Conservation (phyloP, 2,329 filamentous ascomycete species). For the Septoria linicola region DNA sequence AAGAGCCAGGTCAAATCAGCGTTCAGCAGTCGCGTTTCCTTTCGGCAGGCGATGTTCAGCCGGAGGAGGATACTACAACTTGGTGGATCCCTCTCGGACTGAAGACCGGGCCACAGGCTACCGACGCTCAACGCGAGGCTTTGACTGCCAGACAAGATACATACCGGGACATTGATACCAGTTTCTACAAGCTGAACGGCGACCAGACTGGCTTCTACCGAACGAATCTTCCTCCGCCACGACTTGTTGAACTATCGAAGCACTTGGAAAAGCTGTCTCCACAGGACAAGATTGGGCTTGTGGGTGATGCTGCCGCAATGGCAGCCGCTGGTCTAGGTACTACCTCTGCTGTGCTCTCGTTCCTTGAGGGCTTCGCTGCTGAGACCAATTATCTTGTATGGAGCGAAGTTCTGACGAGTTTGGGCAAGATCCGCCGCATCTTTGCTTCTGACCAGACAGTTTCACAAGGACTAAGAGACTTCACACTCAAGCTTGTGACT, state of each 20-base stretch:
- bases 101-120: slow-evolving; percentile 68
- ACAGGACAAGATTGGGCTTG: slow-evolving; percentile 88
- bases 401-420: slow-evolving; percentile 76
- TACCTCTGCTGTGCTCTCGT: slow-evolving; percentile 76
- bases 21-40: slow-evolving; percentile 87
- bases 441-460: slow-evolving; percentile 75
- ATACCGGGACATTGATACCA: slow-evolving; percentile 69
- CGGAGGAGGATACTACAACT: slow-evolving; percentile 83
- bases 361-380: slow-evolving; percentile 77
- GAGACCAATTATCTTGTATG: slow-evolving; percentile 88
- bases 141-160: slow-evolving; percentile 75
- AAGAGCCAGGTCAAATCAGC: slow-evolving; percentile 77
- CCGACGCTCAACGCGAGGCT: slow-evolving; percentile 63
- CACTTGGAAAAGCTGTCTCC: slow-evolving; percentile 73
- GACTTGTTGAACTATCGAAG: slow-evolving; percentile 75
- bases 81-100: slow-evolving; percentile 96
- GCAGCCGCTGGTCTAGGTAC: slow-evolving; percentile 83
- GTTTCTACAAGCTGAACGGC: slow-evolving; percentile 92
- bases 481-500: slow-evolving; percentile 73
- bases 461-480: slow-evolving; percentile 71
- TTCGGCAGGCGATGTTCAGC: slow-evolving; percentile 83
- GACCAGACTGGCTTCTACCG: slow-evolving; percentile 87
- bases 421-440: slow-evolving; percentile 76
- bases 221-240: slow-evolving; percentile 85
- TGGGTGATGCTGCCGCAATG: slow-evolving; percentile 85